Percentiles rank a stretch among this genome's conserved stretches.
phyloP scores from a whole-genome alignment of 2,329 filamentous ascomycete species.

The Monilinia laxa region DNA sequence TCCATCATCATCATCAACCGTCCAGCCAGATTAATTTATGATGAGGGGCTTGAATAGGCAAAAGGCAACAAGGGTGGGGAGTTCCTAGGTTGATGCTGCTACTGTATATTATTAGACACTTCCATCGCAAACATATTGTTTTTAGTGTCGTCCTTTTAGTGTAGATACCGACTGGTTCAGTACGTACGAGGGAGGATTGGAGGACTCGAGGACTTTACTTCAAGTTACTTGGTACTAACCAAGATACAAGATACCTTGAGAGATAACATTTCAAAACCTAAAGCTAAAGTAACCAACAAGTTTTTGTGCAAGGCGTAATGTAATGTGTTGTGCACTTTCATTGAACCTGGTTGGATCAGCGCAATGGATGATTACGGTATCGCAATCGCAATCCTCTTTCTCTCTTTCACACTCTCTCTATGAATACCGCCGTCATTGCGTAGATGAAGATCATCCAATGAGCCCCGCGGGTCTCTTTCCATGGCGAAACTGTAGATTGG shows the following conservation, averaged over 20 bases:
- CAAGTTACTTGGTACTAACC: neutral
- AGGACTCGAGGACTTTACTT: too few relatives aligned
- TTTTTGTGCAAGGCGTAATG: constrained; percentile 7
- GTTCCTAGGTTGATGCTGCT: neutral
- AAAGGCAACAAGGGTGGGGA: constrained; percentile 11
- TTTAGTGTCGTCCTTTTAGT: neutral
- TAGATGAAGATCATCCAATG: constrained; percentile 36
- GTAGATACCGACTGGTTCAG: neutral
- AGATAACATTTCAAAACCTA: neutral
- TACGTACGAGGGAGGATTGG: too few relatives aligned
- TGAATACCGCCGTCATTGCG: constrained; percentile 7
- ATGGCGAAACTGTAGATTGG: constrained; percentile 31
- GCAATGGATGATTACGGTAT: neutral
- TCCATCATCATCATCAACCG: constrained; percentile 4
- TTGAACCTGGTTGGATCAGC: constrained; percentile 1
- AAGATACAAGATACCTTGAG: neutral
- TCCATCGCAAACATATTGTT: neutral
- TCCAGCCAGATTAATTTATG: constrained; percentile 3
- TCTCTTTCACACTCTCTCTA: neutral
- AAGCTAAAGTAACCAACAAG: neutral
- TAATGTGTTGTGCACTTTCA: constrained; percentile 11
- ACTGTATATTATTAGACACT: constrained; percentile 1
- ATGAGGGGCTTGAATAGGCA: constrained; percentile 14
- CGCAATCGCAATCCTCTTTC: neutral
- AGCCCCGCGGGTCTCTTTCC: constrained; percentile 21